Evolutionary conservation across 2,329 filamentous ascomycete species (phyloP).

Genomic region (Drechslerella stenobrocha): DNA sequence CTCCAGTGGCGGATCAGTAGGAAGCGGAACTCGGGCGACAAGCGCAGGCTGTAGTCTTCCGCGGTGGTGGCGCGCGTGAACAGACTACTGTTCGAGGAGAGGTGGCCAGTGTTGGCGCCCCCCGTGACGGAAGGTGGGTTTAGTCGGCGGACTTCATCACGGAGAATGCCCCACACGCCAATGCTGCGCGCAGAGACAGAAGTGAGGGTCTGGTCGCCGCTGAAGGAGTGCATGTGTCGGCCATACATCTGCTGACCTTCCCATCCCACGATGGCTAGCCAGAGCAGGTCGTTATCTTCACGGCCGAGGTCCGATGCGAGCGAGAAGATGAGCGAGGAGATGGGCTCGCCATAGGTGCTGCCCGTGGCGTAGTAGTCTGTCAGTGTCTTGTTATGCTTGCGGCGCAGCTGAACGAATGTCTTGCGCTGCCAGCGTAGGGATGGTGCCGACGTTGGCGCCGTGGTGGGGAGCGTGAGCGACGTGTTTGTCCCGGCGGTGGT

Average conservation of each 20-base stretch:
- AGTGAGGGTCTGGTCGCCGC: slow-evolving; percentile 66
- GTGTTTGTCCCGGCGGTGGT: slow-evolving; percentile 51
- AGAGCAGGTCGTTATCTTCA: slow-evolving; percentile 94
- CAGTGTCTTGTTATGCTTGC: slow-evolving; percentile 75
- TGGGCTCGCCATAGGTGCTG: slow-evolving; percentile 89
- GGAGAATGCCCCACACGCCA: slow-evolving; percentile 74
- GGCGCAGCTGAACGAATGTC: slow-evolving; percentile 72
- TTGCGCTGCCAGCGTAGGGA: slow-evolving; percentile 63
- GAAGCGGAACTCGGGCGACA: slow-evolving; percentile 92
- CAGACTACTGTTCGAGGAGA: slow-evolving; percentile 64
- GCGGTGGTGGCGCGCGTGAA: slow-evolving; percentile 69
- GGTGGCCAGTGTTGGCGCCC: slow-evolving; percentile 52
- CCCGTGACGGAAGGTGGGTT: slow-evolving; percentile 67
- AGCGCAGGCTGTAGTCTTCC: slow-evolving; percentile 85
- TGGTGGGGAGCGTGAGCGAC: slow-evolving; percentile 58
- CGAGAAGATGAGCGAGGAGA: slow-evolving; percentile 91
- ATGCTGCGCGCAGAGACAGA: slow-evolving; percentile 36
- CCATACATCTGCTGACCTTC: slow-evolving; percentile 93
- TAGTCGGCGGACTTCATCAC: slow-evolving; percentile 89
- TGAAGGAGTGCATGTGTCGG: slow-evolving; percentile 66
- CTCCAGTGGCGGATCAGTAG: slow-evolving; percentile 95
- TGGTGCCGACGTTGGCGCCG: slow-evolving; percentile 67
- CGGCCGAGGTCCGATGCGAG: slow-evolving; percentile 91
- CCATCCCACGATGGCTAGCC: slow-evolving; percentile 91
- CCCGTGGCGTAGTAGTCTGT: slow-evolving; percentile 83